Evolutionary conservation across 1,284 basidiomycete genomes (phyloP).

Genomic region (Peniophora sp.): DNA sequence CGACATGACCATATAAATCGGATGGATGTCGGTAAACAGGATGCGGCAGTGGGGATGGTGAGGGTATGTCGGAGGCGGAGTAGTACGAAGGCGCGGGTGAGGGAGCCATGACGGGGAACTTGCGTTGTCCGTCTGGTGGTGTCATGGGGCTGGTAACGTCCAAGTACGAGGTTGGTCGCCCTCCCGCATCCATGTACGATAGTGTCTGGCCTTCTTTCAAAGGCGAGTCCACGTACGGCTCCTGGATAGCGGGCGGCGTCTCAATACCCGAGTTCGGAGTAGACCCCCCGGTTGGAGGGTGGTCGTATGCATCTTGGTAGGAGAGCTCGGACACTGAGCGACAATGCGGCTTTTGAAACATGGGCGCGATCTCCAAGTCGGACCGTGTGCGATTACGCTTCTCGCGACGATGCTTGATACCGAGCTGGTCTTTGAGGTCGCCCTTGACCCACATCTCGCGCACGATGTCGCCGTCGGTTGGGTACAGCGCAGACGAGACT

Average conservation of each 20-base stretch:
- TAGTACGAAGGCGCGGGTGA: conserved; percentile 51
- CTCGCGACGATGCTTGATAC: conserved; percentile 52
- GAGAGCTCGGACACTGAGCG: conserved; percentile 58
- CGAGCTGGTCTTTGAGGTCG: conserved; percentile 77
- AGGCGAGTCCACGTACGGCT: conserved; percentile 11
- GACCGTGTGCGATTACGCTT: conserved; percentile 11
- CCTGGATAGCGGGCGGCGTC: not conserved
- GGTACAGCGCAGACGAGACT: conserved; percentile 55
- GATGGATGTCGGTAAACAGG: conserved; percentile 31
- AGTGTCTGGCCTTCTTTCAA: not conserved
- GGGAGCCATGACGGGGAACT: conserved; percentile 12
- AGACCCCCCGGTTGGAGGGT: conserved; percentile 19
- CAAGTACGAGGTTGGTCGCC: not conserved
- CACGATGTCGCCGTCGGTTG: conserved; percentile 79
- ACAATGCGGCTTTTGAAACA: conserved; percentile 56
- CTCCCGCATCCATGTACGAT: conserved; percentile 1
- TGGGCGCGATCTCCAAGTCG: conserved; percentile 55
- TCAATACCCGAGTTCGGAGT: conserved; percentile 10
- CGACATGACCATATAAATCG: conserved; percentile 11
- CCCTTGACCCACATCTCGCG: conserved; percentile 87
- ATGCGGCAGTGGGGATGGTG: conserved; percentile 50
- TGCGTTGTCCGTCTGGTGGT: not conserved
- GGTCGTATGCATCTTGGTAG: conserved; percentile 30
- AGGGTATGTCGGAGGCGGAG: conserved; percentile 58
- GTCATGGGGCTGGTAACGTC: not conserved